phyloP scores from a whole-genome alignment of 2,329 filamentous ascomycete species.

The Truncatella angustata region DNA sequence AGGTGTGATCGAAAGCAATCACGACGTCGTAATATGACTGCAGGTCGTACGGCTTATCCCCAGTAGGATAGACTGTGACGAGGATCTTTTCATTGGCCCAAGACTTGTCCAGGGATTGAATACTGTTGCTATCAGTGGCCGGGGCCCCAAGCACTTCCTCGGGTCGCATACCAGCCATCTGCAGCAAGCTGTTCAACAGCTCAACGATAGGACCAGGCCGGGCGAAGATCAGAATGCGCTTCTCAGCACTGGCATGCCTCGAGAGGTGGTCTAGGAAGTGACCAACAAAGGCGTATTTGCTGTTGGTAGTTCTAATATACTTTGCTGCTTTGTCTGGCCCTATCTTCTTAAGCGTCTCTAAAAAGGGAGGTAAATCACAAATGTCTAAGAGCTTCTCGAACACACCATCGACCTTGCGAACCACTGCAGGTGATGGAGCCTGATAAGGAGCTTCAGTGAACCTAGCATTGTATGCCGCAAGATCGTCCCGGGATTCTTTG shows the following conservation, averaged over 20 bases:
- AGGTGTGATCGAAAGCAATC: constrained; percentile 53
- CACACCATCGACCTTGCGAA: constrained; percentile 48
- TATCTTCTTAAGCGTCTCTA: constrained; percentile 43
- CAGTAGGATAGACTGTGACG: constrained; percentile 42
- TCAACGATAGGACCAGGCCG: constrained; percentile 48
- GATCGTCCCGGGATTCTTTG: constrained; percentile 37
- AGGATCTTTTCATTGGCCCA: constrained; percentile 13
- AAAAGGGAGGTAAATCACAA: constrained; percentile 56
- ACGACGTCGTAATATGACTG: constrained; percentile 44
- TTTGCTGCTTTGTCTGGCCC: constrained; percentile 44
- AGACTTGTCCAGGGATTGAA: background rate
- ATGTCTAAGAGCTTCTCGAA: constrained; percentile 51
- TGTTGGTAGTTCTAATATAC: constrained; percentile 54
- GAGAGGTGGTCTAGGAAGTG: constrained; percentile 49
- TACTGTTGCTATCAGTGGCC: background rate
- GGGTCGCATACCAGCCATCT: constrained; percentile 14
- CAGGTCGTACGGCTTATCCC: constrained; percentile 34
- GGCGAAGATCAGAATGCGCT: constrained; percentile 52
- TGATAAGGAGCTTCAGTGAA: constrained; percentile 39
- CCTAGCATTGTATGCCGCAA: constrained; percentile 42
- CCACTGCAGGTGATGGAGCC: constrained; percentile 37
- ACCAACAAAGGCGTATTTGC: constrained; percentile 59
- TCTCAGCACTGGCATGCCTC: constrained; percentile 29
- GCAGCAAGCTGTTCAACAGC: constrained; percentile 47
- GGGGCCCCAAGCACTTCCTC: background rate